Conservation (phyloP, 768 basidiomycete species). For the Mrakia frigida region DNA sequence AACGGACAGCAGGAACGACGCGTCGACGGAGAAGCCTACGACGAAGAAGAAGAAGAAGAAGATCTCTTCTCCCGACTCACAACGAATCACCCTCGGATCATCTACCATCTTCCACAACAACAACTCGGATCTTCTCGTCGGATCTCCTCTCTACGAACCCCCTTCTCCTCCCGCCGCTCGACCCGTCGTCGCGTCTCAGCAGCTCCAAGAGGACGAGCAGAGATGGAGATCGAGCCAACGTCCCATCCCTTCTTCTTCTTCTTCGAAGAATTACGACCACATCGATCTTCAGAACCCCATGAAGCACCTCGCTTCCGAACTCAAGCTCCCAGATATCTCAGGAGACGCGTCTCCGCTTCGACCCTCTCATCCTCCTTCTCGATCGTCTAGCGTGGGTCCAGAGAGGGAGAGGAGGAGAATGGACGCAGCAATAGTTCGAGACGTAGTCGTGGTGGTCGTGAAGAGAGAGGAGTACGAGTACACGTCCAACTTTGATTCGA, state of each 20-base stretch:
- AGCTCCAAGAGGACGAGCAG: not conserved
- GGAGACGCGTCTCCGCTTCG: not conserved
- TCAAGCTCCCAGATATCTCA: not conserved
- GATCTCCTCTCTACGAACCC: not conserved
- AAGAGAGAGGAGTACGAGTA: too few relatives aligned
- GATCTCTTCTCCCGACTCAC: not conserved
- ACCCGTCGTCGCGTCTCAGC: not conserved
- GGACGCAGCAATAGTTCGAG: not conserved
- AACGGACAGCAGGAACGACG: not conserved
- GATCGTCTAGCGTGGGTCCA: not conserved
- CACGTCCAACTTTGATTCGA: too few relatives aligned
- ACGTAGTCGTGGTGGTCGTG: too few relatives aligned
- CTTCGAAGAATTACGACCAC: not conserved
- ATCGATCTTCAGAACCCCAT: not conserved
- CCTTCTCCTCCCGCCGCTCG: not conserved
- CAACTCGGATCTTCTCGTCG: not conserved
- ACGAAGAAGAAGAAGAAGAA: not conserved
- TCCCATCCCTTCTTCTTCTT: not conserved
- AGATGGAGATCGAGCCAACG: not conserved
- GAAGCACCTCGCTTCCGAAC: not conserved
- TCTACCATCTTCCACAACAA: not conserved
- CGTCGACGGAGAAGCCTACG: not conserved
- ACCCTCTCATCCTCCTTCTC: not conserved
- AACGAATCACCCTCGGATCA: not conserved
- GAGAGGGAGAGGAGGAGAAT: not conserved